Evolutionary conservation across 306 rosid species (phyloP), one percentile per base, ranked within the genome.

Genomic region (Rosa persica): DNA sequence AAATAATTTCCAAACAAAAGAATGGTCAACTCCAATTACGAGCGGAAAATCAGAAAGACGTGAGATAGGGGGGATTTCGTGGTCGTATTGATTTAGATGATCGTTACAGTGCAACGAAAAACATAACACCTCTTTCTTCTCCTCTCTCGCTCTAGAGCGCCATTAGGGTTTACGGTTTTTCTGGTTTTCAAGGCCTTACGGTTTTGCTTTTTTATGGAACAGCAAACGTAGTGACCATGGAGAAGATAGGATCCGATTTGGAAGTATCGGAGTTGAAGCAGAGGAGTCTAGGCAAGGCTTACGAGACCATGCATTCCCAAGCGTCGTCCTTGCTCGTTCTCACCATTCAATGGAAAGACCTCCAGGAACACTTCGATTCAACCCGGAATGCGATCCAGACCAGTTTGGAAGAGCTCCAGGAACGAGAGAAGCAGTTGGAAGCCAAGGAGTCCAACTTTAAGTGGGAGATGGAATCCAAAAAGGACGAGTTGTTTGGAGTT

Each of bases 311-410:
- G 12, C 83, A 85, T 16, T 44, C 79, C n/a, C 83, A 79, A 66
- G 85, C 93, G 42, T 77, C 85, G 7, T 55, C 81, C 1, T 17
- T 86, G 12, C 57, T 78, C 38, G 19, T 78, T 40, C 58, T 87
- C 23, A 62, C 79, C 23, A 68, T 85, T 1, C 86, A 87, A 39
- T 83, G 91, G 90, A 81, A 85, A 62, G 90, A 89, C 23, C 81
- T 89, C 51, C 85, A 87, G 74, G 80, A 72, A 30, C 89, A 87
- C 57, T 87, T 87, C 4, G 89, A 85, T n/a, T 81, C 84, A 13
- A 49, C 72, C 3, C 71, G 78, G 22, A 79, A 73, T 19, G 43
- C 52, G 65, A 48, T 87, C 4, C 76, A 11, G 8, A 52, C 60
- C 10, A 67, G 47, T 27, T 71, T 52, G 5, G 36, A 40, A n/a